Percentiles rank a stretch among this genome's conserved stretches.
phyloP scores from a whole-genome alignment of 768 basidiomycete species.

The Guyanaporus albipodus region DNA sequence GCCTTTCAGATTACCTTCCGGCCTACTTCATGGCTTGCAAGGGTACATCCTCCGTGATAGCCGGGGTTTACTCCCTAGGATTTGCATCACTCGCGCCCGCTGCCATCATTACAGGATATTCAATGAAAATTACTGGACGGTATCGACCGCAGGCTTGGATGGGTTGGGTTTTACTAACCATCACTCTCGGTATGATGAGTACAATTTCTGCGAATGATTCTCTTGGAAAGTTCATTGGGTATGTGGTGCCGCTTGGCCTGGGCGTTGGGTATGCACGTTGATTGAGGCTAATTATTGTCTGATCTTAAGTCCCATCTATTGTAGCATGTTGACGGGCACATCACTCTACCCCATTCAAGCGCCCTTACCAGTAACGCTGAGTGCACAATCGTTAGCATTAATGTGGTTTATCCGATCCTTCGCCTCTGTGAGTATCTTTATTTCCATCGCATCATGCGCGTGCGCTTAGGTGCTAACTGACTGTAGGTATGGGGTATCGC shows the following conservation, averaged over 20 bases:
- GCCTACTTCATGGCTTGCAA: constrained; percentile 44
- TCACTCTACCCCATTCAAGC: background rate
- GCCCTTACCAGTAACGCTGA: background rate
- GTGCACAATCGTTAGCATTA: background rate
- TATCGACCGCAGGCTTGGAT: constrained; percentile 35
- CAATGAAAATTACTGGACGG: constrained; percentile 23
- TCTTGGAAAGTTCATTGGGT: constrained; percentile 20
- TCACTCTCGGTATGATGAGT: constrained; percentile 36
- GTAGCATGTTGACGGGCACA: background rate
- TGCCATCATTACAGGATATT: constrained; percentile 31
- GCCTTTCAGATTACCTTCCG: constrained; percentile 37
- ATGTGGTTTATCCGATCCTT: constrained; percentile 11
- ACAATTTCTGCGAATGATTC: constrained; percentile 25
- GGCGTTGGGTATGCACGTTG: constrained; percentile 2
- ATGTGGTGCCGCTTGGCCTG: background rate
- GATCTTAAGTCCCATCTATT: background rate
- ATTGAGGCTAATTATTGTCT: background rate
- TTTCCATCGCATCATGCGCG: background rate
- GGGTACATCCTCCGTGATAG: constrained; percentile 30
- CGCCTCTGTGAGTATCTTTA: constrained; percentile 27
- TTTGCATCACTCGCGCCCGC: constrained; percentile 28
- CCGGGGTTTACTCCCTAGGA: constrained; percentile 25
- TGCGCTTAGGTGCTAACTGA: too few relatives aligned
- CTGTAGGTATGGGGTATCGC: constrained; percentile 47
- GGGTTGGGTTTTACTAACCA: constrained; percentile 31